Percentiles rank a stretch among this genome's conserved stretches.
Conservation (phyloP, 2,329 filamentous ascomycete genomes). For the Cyphellophora europaea region DNA sequence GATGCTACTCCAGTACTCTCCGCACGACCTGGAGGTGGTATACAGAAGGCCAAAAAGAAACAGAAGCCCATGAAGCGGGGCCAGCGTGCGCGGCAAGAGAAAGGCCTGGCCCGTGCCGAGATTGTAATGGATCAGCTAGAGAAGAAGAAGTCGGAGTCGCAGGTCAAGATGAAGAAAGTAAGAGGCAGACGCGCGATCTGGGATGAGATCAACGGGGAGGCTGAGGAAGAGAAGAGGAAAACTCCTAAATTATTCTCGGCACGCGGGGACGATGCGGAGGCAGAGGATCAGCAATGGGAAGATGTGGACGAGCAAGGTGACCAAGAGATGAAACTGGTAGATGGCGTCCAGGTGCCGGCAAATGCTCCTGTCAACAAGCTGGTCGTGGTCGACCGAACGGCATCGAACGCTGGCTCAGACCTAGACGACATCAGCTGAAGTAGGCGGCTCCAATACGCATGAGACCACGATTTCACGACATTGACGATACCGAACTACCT, state of each 20-base stretch:
- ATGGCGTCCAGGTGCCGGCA: slow-evolving; percentile 9
- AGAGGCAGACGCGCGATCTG: slow-evolving; percentile 36
- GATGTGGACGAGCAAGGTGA: slow-evolving; percentile 23
- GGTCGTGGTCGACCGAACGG: slow-evolving; percentile 22
- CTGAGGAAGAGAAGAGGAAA: slow-evolving; percentile 16
- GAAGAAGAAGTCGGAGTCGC: slow-evolving; percentile 46
- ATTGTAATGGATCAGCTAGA: slow-evolving; percentile 45
- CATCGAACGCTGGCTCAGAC: slow-evolving; percentile 1
- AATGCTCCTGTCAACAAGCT: slow-evolving; percentile 16
- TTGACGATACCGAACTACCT: slow-evolving; percentile 21
- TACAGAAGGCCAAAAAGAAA: slow-evolving; percentile 41
- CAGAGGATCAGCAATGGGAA: slow-evolving; percentile 43
- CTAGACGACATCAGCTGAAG: slow-evolving; percentile 1
- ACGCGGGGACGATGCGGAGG: slow-evolving; percentile 36
- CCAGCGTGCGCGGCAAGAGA: slow-evolving; percentile 45
- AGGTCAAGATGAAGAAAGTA: slow-evolving; percentile 37
- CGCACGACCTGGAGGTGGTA: slow-evolving; percentile 39
- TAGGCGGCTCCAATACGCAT: slow-evolving; percentile 1
- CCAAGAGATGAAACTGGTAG: slow-evolving; percentile 11
- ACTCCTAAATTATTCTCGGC: slow-evolving; percentile 22
- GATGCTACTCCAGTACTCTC: slow-evolving; percentile 24
- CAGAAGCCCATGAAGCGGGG: slow-evolving; percentile 42
- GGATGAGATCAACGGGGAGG: slow-evolving; percentile 31
- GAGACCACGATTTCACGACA: neutral
- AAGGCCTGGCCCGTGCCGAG: slow-evolving; percentile 47